Evolutionary conservation across 768 basidiomycete species (phyloP).

Genomic region (Serendipita vermifera): DNA sequence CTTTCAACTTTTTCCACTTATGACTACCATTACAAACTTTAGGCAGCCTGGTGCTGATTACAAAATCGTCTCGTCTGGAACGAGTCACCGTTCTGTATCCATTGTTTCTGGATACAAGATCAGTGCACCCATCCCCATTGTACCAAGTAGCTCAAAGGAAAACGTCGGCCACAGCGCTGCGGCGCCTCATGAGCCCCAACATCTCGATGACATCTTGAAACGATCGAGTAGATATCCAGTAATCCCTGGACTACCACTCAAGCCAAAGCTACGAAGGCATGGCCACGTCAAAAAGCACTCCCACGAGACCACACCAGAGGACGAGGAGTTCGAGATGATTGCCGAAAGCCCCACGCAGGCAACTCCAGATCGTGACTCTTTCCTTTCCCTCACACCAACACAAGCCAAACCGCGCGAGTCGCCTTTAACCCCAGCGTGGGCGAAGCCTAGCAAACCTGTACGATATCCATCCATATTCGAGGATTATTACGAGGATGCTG

Average conservation of each 20-base stretch:
- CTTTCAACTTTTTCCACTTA: not conserved
- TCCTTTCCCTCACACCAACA: not conserved
- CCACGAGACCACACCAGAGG: too few species aligned
- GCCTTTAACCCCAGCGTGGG: not conserved
- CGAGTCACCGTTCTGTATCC: not conserved
- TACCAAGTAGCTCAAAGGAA: not conserved
- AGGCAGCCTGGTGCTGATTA: not conserved
- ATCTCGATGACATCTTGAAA: not conserved
- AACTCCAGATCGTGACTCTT: not conserved
- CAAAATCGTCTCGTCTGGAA: not conserved
- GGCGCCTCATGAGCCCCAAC: not conserved
- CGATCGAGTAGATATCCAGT: not conserved
- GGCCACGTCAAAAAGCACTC: not conserved
- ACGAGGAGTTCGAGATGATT: not conserved
- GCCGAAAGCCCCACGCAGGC: not conserved
- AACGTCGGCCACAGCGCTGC: not conserved
- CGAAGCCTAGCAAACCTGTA: not conserved
- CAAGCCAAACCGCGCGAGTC: not conserved
- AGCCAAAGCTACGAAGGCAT: not conserved
- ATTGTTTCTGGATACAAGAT: not conserved
- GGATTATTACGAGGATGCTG: not conserved
- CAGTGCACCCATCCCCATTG: not conserved
- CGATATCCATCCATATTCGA: not conserved
- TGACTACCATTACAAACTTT: not conserved
- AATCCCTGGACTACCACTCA: not conserved